Percentiles rank a stretch among this genome's conserved stretches.
phyloP scores from a whole-genome alignment of 768 basidiomycete genomes.

The Pleurotus pulmonarius region DNA sequence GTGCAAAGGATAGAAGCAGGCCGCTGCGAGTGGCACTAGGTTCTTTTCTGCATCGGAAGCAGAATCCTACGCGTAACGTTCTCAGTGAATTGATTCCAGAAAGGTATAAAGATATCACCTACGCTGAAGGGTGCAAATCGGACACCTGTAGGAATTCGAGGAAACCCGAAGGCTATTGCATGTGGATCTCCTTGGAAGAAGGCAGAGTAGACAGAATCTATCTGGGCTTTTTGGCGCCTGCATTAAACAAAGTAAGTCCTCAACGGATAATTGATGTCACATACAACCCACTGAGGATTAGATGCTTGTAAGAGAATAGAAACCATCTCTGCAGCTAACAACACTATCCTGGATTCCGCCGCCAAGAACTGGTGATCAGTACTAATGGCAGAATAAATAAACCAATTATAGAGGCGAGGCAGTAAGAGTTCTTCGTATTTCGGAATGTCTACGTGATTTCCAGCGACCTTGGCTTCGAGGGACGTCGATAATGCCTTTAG shows the following conservation, averaged over 20 bases:
- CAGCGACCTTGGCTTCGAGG: conserved; percentile 41
- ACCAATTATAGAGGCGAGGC: conserved; percentile 65
- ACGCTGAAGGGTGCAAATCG: conserved; percentile 55
- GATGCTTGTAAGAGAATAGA: conserved; percentile 64
- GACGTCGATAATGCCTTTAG: conserved; percentile 66
- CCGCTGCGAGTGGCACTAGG: conserved; percentile 62
- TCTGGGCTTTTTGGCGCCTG: conserved; percentile 67
- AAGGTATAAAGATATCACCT: conserved; percentile 9
- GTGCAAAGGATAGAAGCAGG: conserved; percentile 59
- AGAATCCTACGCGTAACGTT: conserved; percentile 29
- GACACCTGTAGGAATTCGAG: conserved; percentile 36
- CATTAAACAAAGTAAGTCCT: background rate
- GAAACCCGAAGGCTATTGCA: conserved; percentile 52
- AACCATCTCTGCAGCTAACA: conserved; percentile 62
- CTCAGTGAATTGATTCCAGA: conserved; percentile 4
- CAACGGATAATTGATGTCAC: conserved; percentile 1
- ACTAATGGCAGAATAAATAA: conserved; percentile 38
- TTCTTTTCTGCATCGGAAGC: conserved; percentile 53
- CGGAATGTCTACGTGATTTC: conserved; percentile 65
- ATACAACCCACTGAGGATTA: conserved; percentile 54
- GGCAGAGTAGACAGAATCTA: conserved; percentile 46
- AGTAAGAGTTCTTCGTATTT: conserved; percentile 80
- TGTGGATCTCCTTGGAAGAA: conserved; percentile 52
- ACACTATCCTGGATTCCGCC: conserved; percentile 49
- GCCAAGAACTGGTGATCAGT: conserved; percentile 23